Evolutionary conservation across 2,329 filamentous ascomycete genomes (phyloP).

Genomic region (Hypomyces rosellus): DNA sequence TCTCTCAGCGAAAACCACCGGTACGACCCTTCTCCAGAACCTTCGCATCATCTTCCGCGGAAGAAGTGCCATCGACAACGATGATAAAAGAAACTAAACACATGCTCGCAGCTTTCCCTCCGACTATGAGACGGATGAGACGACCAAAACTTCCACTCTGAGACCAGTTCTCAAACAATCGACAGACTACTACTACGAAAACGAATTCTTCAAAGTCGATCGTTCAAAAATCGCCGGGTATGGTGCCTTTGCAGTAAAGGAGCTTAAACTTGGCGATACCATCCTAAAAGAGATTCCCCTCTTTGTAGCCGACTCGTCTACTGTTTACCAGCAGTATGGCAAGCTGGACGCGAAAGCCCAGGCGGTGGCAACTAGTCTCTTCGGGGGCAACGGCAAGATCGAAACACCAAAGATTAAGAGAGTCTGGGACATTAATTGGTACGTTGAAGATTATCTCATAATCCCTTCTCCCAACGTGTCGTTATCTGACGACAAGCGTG

Average conservation of each 20-base stretch:
- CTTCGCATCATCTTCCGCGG: no score
- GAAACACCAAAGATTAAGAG: conserved; percentile 26
- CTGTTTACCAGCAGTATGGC: conserved; percentile 30
- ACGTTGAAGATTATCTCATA: conserved; percentile 16
- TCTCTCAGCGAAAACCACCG: no score
- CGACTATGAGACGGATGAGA: no score
- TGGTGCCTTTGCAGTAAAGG: conserved; percentile 39
- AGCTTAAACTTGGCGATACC: conserved; percentile 31
- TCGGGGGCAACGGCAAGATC: conserved; percentile 26
- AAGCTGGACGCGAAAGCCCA: conserved; percentile 25
- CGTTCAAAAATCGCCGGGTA: conserved; percentile 37
- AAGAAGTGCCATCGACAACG: no score
- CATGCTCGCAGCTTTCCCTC: no score
- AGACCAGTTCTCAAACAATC: conserved; percentile 1
- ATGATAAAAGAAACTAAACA: no score
- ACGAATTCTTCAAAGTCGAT: conserved; percentile 35
- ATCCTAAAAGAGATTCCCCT: conserved; percentile 42
- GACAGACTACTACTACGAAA: conserved; percentile 24
- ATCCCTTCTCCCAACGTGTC: no score
- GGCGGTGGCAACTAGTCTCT: conserved; percentile 31
- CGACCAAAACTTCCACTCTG: no score
- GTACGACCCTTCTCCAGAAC: no score
- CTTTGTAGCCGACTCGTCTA: conserved; percentile 24
- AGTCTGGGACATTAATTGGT: conserved; percentile 44
- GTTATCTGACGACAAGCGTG: no score